Percentiles rank a stretch among this genome's conserved stretches.
These are phyloP conservation scores for Cephaloascus albidus DNA, from an alignment of 805 yeast species.

Conservation along the genomic window DNA sequence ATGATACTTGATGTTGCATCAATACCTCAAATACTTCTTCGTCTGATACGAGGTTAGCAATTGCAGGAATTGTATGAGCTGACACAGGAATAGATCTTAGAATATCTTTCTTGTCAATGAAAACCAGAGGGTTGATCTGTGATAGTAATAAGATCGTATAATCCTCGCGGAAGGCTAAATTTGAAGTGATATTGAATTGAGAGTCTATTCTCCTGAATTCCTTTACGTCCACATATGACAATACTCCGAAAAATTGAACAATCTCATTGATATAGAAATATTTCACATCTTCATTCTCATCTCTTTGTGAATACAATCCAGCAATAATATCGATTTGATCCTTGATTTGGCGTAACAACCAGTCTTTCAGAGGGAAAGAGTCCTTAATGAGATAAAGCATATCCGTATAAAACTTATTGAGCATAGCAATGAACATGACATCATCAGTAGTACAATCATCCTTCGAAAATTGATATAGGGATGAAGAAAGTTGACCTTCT, in stretches of 20 bases:
- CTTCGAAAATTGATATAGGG: conserved; percentile 11
- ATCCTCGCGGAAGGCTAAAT: not conserved
- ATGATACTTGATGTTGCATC: not conserved
- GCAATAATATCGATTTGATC: not conserved
- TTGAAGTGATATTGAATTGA: not conserved
- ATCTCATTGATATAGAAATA: not conserved
- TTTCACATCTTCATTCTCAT: not conserved
- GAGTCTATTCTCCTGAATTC: not conserved
- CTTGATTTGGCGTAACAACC: not conserved
- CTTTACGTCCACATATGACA: not conserved
- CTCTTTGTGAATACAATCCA: not conserved
- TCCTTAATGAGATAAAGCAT: conserved; percentile 8
- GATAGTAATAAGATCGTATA: not conserved
- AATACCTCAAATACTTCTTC: not conserved
- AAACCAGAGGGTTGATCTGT: not conserved
- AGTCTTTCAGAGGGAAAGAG: not conserved
- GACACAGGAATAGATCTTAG: not conserved
- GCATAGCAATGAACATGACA: conserved; percentile 14
- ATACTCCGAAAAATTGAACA: not conserved
- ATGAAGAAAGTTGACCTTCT: conserved; percentile 8
- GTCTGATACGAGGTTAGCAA: not conserved
- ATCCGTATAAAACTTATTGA: conserved; percentile 17
- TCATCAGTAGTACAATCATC: conserved; percentile 15
- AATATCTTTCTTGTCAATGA: not conserved
- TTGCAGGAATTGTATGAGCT: not conserved